These are phyloP conservation scores for Venturia asperata DNA, from an alignment of 2,329 filamentous ascomycete genomes.

Conservation along the genomic window DNA sequence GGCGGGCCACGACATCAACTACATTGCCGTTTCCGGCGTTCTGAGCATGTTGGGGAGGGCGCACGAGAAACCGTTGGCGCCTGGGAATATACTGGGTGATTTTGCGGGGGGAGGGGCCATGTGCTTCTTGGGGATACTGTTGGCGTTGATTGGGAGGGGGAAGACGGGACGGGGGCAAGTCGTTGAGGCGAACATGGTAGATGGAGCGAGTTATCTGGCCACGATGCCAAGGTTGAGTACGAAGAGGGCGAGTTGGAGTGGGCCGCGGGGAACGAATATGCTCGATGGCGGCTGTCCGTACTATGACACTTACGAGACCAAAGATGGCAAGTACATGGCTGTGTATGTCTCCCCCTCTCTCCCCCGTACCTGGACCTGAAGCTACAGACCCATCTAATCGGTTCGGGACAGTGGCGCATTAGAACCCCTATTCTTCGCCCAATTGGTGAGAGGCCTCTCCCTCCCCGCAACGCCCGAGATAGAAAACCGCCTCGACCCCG, in stretches of 20 bases:
- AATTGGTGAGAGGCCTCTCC: constrained; percentile 59
- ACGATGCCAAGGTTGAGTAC: constrained; percentile 65
- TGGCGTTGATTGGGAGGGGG: constrained; percentile 65
- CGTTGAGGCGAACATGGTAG: constrained; percentile 95
- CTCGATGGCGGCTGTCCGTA: constrained; percentile 81
- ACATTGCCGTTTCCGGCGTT: constrained; percentile 80
- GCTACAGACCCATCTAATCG: constrained; percentile 16
- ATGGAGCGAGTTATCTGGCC: constrained; percentile 72
- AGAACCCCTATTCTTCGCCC: constrained; percentile 76
- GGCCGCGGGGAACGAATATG: constrained; percentile 63
- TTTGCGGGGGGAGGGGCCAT: constrained; percentile 84
- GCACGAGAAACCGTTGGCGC: constrained; percentile 65
- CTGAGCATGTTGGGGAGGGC: constrained; percentile 67
- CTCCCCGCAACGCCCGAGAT: constrained; percentile 44
- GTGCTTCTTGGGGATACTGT: constrained; percentile 72
- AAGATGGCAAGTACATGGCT: constrained; percentile 70
- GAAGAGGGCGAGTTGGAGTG: constrained; percentile 56
- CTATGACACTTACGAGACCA: constrained; percentile 84
- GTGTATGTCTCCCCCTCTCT: constrained; percentile 41
- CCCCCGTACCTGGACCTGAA: too few relatives aligned
- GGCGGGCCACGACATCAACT: constrained; percentile 96
- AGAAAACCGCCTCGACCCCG: constrained; percentile 50
- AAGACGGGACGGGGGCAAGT: constrained; percentile 69
- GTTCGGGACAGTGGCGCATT: constrained; percentile 55
- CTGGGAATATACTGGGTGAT: constrained; percentile 78